Evolutionary conservation across 352 stramenopile species (phyloP).

Genomic region (Phytophthora hybrid): DNA sequence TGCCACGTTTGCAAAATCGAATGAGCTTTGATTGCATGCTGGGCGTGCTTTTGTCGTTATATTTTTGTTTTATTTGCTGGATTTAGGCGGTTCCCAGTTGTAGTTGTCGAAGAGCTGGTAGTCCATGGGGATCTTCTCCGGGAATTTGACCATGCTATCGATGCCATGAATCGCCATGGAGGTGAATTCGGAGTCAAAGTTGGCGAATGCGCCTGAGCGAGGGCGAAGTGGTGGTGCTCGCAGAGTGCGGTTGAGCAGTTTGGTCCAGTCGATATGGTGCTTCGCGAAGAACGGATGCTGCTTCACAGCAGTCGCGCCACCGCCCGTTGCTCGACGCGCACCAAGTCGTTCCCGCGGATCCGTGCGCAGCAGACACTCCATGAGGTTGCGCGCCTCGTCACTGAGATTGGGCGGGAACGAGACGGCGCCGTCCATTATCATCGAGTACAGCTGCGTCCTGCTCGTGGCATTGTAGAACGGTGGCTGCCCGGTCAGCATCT

Average conservation of each 20-base stretch:
- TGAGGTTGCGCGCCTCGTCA: conserved; percentile 57
- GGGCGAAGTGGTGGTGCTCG: conserved; percentile 67
- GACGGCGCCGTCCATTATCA: conserved; percentile 59
- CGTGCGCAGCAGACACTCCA: conserved; percentile 55
- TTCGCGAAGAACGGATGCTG: conserved; percentile 76
- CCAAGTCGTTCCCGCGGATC: conserved; percentile 73
- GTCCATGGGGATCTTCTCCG: conserved; percentile 78
- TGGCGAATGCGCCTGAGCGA: conserved; percentile 72
- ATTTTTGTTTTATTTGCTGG: conserved; percentile 30
- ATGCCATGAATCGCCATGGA: conserved; percentile 76
- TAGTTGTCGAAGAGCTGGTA: conserved; percentile 90
- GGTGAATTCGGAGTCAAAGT: conserved; percentile 91
- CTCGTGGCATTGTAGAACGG: conserved; percentile 86
- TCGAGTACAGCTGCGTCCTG: conserved; percentile 63
- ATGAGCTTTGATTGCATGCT: conserved; percentile 36
- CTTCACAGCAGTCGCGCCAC: conserved; percentile 58
- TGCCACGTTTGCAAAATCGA: conserved; percentile 35
- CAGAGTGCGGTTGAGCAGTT: conserved; percentile 52
- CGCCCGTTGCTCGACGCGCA: conserved; percentile 34
- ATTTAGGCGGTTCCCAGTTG: conserved; percentile 74
- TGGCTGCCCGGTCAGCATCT: conserved; percentile 90
- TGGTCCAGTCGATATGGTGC: conserved; percentile 69
- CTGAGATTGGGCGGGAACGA: conserved; percentile 66
- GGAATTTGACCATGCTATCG: conserved; percentile 83
- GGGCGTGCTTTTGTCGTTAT: conserved; percentile 10